These are phyloP conservation scores for Arabidopsis thaliana DNA, from an alignment of 345 rosid species.

Conservation along the genomic window DNA sequence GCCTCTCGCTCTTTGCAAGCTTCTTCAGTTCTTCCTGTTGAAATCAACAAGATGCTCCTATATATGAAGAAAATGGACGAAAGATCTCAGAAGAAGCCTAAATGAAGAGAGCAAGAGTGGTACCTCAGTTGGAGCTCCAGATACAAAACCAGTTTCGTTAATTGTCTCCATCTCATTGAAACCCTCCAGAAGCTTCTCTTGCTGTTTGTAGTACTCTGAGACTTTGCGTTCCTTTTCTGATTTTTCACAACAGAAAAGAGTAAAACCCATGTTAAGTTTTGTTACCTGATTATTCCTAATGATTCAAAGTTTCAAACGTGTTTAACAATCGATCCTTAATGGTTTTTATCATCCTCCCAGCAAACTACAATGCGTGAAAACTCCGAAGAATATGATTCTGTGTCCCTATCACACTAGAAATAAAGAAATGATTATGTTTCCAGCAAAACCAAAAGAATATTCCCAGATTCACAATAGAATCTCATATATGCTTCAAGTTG, in stretches of 20 bases:
- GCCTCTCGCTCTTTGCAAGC: slow-evolving; percentile 66
- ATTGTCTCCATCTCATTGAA: slow-evolving; percentile 80
- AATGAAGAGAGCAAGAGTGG: not conserved
- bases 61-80: not conserved
- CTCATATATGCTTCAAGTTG: slow-evolving; percentile 1
- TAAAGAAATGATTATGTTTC: slow-evolving; percentile 13
- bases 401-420: slow-evolving; percentile 15
- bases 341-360: slow-evolving; percentile 21
- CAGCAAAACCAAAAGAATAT: slow-evolving; percentile 1
- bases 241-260: not conserved
- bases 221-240: slow-evolving; percentile 71
- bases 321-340: not conserved
- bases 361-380: slow-evolving; percentile 28
- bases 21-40: slow-evolving; percentile 75
- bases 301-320: slow-evolving; percentile 27
- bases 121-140: slow-evolving; percentile 71
- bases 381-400: slow-evolving; percentile 28
- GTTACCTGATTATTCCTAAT: not conserved
- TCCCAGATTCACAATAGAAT: slow-evolving; percentile 21
- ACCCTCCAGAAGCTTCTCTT: slow-evolving; percentile 75
- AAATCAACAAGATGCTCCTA: not conserved
- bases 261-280: slow-evolving; percentile 32
- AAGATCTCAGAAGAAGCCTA: not conserved
- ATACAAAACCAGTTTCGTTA: slow-evolving; percentile 55
- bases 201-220: slow-evolving; percentile 80